Conservation (phyloP, 768 basidiomycete genomes). For the Leccinum arenicola region DNA sequence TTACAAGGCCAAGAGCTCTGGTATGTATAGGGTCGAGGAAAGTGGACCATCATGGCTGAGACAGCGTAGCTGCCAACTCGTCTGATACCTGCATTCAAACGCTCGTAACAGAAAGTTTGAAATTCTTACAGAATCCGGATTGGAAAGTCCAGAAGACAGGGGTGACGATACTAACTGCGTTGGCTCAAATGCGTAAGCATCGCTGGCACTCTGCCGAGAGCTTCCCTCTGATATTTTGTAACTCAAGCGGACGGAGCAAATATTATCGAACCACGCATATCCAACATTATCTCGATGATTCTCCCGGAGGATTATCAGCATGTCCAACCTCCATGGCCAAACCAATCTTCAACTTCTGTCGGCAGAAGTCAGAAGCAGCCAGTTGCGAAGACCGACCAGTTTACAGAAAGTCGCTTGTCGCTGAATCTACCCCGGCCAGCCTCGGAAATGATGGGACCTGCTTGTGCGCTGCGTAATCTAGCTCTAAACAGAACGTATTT, state of each 20-base stretch:
- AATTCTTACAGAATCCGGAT: background rate
- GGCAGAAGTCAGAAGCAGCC: background rate
- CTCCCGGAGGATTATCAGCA: background rate
- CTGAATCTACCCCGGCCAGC: background rate
- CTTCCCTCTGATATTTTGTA: background rate
- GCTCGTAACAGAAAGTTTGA: slow-evolving; percentile 15
- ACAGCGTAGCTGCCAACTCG: background rate
- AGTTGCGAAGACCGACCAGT: background rate
- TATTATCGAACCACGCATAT: background rate
- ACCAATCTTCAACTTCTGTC: background rate
- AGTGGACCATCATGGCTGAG: background rate
- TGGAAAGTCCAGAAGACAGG: slow-evolving; percentile 26
- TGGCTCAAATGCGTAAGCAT: slow-evolving; percentile 19
- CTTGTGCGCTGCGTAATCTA: slow-evolving; percentile 22
- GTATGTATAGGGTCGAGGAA: slow-evolving; percentile 1
- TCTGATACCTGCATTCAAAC: background rate
- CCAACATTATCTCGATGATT: background rate
- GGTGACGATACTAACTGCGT: slow-evolving; percentile 20
- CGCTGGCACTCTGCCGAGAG: background rate
- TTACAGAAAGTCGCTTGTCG: background rate
- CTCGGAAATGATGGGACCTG: slow-evolving; percentile 23
- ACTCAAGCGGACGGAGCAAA: background rate
- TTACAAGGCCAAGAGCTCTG: slow-evolving; percentile 6
- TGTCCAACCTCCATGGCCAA: background rate
- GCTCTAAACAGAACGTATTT: slow-evolving; percentile 13